These are phyloP conservation scores for Saccharomyces hybrid DNA, from an alignment of 1,139 yeast species.

Conservation along the genomic window DNA sequence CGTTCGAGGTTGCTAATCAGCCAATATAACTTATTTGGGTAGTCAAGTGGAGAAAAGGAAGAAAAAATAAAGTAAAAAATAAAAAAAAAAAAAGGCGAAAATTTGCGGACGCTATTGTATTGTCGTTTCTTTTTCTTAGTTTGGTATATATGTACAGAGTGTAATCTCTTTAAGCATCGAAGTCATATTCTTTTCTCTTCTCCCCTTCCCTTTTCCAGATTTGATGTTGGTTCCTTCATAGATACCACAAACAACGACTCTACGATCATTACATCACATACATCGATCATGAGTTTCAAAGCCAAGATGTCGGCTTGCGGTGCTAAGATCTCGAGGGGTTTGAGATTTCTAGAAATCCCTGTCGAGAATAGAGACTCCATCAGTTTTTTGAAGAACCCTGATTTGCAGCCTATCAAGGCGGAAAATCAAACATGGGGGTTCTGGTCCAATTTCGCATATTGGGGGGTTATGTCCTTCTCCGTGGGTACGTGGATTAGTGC, in stretches of 20 bases:
- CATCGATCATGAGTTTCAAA: neutral
- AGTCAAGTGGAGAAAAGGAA: neutral
- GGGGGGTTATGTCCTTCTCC: slow-evolving; percentile 37
- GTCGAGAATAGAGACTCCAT: slow-evolving; percentile 29
- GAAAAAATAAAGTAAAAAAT: neutral
- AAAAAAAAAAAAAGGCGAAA: neutral
- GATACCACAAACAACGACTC: neutral
- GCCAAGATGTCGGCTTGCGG: neutral
- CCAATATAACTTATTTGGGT: neutral
- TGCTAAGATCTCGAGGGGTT: slow-evolving; percentile 1
- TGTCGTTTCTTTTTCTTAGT: neutral
- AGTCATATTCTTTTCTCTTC: neutral
- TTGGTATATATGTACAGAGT: neutral
- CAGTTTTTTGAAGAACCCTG: slow-evolving; percentile 33
- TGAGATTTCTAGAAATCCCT: slow-evolving; percentile 30
- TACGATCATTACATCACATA: neutral
- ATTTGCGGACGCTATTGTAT: neutral
- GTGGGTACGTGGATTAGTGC: slow-evolving; percentile 40
- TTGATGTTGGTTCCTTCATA: neutral
- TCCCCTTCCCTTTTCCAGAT: neutral
- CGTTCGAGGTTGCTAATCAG: neutral
- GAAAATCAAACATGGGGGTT: slow-evolving; percentile 37
- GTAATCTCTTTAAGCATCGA: neutral
- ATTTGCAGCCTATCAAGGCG: slow-evolving; percentile 34
- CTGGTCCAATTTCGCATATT: slow-evolving; percentile 37